Percentiles rank a stretch among this genome's conserved stretches.
phyloP scores from a whole-genome alignment of 345 rosid species.

The Arabis alpina region DNA sequence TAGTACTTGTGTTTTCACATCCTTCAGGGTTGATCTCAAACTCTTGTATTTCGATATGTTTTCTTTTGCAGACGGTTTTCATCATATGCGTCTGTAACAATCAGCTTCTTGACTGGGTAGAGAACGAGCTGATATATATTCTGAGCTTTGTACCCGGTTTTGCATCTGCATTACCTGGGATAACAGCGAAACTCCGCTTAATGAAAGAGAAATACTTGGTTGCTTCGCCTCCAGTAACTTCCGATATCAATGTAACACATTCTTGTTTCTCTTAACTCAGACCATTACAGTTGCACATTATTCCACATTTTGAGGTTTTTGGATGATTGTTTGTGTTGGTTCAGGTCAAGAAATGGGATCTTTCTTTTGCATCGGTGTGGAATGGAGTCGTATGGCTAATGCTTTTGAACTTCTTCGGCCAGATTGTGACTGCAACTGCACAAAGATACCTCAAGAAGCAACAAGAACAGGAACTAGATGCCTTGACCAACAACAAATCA shows the following conservation, averaged over 20 bases:
- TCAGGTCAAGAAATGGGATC: slow-evolving; percentile 83
- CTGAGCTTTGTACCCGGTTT: slow-evolving; percentile 75
- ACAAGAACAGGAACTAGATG: slow-evolving; percentile 68
- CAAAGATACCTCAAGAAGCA: slow-evolving; percentile 72
- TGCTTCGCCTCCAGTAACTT: slow-evolving; percentile 53
- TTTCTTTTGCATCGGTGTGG: slow-evolving; percentile 84
- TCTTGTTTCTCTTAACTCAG: background rate
- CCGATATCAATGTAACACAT: slow-evolving; percentile 59
- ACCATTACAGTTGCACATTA: background rate
- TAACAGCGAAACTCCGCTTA: slow-evolving; percentile 56
- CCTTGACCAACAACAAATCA: slow-evolving; percentile 40
- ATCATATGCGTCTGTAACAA: slow-evolving; percentile 88
- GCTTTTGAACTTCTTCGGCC: slow-evolving; percentile 85
- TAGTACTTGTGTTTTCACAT: background rate
- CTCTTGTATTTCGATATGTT: background rate
- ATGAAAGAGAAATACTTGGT: slow-evolving; percentile 69
- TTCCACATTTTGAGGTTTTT: slow-evolving; percentile 19
- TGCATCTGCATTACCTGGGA: slow-evolving; percentile 57
- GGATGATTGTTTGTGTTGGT: slow-evolving; percentile 31
- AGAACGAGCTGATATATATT: slow-evolving; percentile 77
- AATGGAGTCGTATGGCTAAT: slow-evolving; percentile 91
- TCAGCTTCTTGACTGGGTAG: slow-evolving; percentile 88
- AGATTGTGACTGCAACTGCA: slow-evolving; percentile 84
- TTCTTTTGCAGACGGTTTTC: slow-evolving; percentile 71
- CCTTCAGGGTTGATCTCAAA: background rate